Base-by-base conservation (phyloP, 306 rosid genomes). In the Rubus idaeus region DNA sequence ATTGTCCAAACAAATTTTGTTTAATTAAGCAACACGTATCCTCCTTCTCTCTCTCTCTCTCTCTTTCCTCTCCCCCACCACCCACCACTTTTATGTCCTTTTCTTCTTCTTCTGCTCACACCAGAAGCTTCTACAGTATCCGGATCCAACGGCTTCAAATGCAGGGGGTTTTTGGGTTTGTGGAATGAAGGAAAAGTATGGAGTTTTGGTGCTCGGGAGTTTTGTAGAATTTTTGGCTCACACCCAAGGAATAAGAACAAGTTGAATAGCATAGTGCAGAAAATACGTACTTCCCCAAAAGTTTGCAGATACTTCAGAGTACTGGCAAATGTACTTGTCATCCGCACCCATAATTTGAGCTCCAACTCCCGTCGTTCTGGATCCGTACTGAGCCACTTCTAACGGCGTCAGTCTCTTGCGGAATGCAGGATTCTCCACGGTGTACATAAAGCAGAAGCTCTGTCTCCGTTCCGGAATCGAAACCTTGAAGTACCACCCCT, bases 401-500 rank as follows among this genome's bases (percentile, higher is more conserved):
- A 86, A 62, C 10, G 78, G 71, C 46, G 96, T 75, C 77, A 92
- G 80, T 0, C 73, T 83, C 68, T 88, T 86, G 2, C 78, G 77
- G 72, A 92, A 94, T 0, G 88, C 87, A 41, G 98, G 98, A 68
- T 58, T 94, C 84, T 94, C 96, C 7, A 94, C 87, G 0, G 96
- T 79, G 62, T 90, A 94, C 92, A 94, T 94, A 51, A 90, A 92
- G 88, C 98, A 94, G 77, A 94, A 92, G 70, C 88, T 92, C 85
- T 94, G 96, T 77, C 87, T 80, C 71, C 79, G 81, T 63, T 90
- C 89, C 0, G 97, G 98, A 68, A 94, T 94, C 35, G 97, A 82
- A 10, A 94, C 86, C 89, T 92, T 94, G 87, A 94, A 94, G 88
- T 94, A 94, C 98, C 98, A 94, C 18, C 98, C 98, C 88, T 95